phyloP scores from a whole-genome alignment of 805 yeast species.

The Vanderwaltozyma yarrowii region DNA sequence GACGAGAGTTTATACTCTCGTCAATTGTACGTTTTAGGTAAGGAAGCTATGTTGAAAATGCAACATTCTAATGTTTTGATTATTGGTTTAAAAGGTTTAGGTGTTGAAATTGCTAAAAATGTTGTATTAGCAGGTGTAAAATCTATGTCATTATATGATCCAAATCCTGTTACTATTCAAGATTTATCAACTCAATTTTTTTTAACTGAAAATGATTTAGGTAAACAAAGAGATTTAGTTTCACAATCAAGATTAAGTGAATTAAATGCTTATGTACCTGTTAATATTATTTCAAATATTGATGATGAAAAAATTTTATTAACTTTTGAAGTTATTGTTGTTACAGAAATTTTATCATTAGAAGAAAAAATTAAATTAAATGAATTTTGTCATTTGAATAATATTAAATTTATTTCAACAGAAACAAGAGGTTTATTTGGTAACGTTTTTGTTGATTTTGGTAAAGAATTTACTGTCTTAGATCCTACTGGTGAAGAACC shows the following conservation, averaged over 20 bases:
- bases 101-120: slow-evolving; percentile 93
- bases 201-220: slow-evolving; percentile 59
- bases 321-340: slow-evolving; percentile 68
- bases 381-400: slow-evolving; percentile 58
- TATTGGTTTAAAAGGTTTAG: slow-evolving; percentile 85
- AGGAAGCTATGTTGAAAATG: slow-evolving; percentile 97
- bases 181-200: slow-evolving; percentile 91
- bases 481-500: slow-evolving; percentile 95
- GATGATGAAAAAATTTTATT: slow-evolving; percentile 39
- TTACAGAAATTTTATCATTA: slow-evolving; percentile 58
- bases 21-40: slow-evolving; percentile 92
- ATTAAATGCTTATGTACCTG: slow-evolving; percentile 84
- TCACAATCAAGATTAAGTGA: slow-evolving; percentile 64
- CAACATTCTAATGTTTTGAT: slow-evolving; percentile 86
- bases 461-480: slow-evolving; percentile 63
- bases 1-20: slow-evolving; percentile 95
- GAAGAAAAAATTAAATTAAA: slow-evolving; percentile 71
- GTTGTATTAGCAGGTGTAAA: slow-evolving; percentile 97
- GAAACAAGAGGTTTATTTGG: slow-evolving; percentile 87
- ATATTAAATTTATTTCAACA: slow-evolving; percentile 71
- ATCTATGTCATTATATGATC: slow-evolving; percentile 78
- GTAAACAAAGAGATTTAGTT: slow-evolving; percentile 64
- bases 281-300: slow-evolving; percentile 50
- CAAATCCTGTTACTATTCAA: slow-evolving; percentile 48
- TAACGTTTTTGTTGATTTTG: slow-evolving; percentile 81